Base-by-base conservation (phyloP, 192 early-diverging fungal genomes). In the Linnemannia hyalina region DNA sequence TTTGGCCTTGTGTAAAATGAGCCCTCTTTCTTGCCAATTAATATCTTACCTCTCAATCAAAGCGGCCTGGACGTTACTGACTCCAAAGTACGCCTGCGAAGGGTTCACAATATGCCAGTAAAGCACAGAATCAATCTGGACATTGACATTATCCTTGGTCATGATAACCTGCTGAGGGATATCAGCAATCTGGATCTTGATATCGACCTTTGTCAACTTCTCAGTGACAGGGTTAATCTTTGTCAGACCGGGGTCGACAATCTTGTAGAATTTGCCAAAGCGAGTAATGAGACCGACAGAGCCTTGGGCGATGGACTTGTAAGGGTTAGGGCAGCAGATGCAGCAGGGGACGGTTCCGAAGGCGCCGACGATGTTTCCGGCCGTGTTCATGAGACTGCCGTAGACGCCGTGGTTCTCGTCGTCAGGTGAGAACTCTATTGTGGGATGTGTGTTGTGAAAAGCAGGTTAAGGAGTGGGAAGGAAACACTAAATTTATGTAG, bases 71-170 rank as follows among this genome's bases (percentile, higher is more conserved):
- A 98, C 96, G 78, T 97, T 89, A 20, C 89, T 87, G 9, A 98
- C 95, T 26, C 95, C 92, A 87, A 93, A 98, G 15, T 89, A 88
- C 5, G 95, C 92, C 72, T 94, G 89, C 73, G 95, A 97, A 18
- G 95, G 95, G 72, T 96, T 94, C 23, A 91, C 88, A 42, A 94
- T 84, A 70, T 96, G 91, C 95, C 95, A 98, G 75, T 94, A 98
- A 0, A 98, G 80, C 0, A 98, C 96, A 20, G 94, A 92, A 81
- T 97, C 97, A 76, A 98, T 97, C 9, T 80, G 80, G 47, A 97
- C 92, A 26, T 90, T 93, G 65, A 97, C 95, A 81, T 98, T 98
- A 89, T 98, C 97, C 83, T 97, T 96, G 47, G 96, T 96, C 88
- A 96, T 94, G 72, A 97, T 94, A 13, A 89, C 82, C 82, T 97